Evolutionary conservation across 2,329 filamentous ascomycete species (phyloP), one percentile per base, ranked within the genome.

Genomic region (Didymella arachidicola): DNA sequence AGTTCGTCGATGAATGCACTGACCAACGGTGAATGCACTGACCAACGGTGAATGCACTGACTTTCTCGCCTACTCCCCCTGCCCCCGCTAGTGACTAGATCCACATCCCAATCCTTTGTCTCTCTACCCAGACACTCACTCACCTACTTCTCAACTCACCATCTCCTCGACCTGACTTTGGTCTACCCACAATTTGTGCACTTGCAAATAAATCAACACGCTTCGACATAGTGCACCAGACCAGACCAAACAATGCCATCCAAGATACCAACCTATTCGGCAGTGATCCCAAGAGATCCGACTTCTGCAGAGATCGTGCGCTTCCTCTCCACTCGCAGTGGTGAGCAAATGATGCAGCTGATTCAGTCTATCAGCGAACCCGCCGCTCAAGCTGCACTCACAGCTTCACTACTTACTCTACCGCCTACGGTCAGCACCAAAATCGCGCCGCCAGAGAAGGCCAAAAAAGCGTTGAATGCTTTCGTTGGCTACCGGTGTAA

Each of bases 401-500:
- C 63, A 26, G 46, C 45, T 27, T 36, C 61, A 49, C 46, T 66
- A 22, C 49, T 60, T 19, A n/a, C 32, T 16, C 36, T 49, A 11
- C 53, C 61, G 27, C 50, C 57, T 14, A 44, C 52, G 36, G 45
- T 32, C 41, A 32, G 16, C 14, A 16, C 45, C 2, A 41, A 36
- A 18, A 30, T 4, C 18, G 32, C 49, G 10, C 27, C 51, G 29
- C 42, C 49, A 19, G 44, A 56, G 49, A 70, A 70, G 58, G 38
- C 60, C 3, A 68, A 62, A 55, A 72, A 72, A 54, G 64, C 74
- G 11, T 66, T 78, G 42, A 78, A 78, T 57, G 71, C 67, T 8
- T 77, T 74, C 65, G 74, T 78, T 50, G 73, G 70, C 4, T 78
- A 72, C 53, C 70, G 76, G 64, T 70, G 72, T 73, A 65, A 65